These are phyloP conservation scores for Kwoniella dejecticola DNA, from an alignment of 768 basidiomycete species.

Conservation along the genomic window DNA sequence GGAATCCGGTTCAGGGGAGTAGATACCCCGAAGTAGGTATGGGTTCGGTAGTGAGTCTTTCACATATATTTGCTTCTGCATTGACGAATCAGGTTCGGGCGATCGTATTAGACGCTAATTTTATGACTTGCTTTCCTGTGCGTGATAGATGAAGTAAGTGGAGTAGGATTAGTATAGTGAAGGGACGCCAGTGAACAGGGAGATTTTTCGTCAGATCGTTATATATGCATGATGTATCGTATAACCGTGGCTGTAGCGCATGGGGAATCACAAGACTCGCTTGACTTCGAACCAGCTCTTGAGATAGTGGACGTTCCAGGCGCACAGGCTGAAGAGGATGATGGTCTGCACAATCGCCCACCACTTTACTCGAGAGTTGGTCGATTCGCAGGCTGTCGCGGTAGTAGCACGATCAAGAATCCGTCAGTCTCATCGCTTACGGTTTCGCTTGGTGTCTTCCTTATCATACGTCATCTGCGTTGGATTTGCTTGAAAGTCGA, in stretches of 20 bases:
- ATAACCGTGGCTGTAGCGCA: no score
- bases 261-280: conserved; percentile 69
- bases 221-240: not conserved
- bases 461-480: no score
- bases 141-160: no score
- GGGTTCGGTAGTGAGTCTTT: not conserved
- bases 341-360: conserved; percentile 92
- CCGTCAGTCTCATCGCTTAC: not conserved
- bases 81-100: no score
- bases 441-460: no score
- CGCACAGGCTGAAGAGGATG: conserved; percentile 85
- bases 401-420: not conserved
- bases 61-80: no score
- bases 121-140: no score
- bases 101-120: no score
- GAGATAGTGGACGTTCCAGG: conserved; percentile 96
- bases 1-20: not conserved
- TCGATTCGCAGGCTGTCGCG: conserved; percentile 57
- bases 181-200: no score
- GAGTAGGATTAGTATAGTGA: no score
- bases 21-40: not conserved
- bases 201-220: no score
- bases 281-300: conserved; percentile 94
- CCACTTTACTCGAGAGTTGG: conserved; percentile 94
- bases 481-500: conserved; percentile 53